phyloP scores from a whole-genome alignment of 2,329 filamentous ascomycete genomes.

The Ophiosphaerella herpotricha region DNA sequence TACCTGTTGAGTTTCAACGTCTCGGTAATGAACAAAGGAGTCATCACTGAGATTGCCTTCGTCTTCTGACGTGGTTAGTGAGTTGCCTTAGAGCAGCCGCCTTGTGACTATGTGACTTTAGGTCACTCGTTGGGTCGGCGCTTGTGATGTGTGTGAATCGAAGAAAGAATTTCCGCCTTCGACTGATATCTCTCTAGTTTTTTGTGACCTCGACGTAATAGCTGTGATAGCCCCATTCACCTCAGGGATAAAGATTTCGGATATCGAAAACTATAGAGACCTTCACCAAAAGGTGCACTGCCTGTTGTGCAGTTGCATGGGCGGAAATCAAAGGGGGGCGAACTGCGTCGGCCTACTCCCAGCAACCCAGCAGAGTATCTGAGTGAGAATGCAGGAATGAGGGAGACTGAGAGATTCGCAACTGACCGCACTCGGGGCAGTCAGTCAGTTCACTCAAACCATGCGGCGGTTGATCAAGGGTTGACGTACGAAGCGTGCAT shows the following conservation, averaged over 20 bases:
- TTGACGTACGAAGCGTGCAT: background rate
- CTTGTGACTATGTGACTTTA: background rate
- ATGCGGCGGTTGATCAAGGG: background rate
- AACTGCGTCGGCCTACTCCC: background rate
- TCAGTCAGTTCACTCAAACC: background rate
- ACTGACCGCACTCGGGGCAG: background rate
- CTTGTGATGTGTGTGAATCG: background rate
- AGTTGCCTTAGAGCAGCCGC: background rate
- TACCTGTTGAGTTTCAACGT: background rate
- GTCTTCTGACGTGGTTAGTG: background rate
- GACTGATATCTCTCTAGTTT: background rate
- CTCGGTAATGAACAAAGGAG: background rate
- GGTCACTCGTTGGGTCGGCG: background rate
- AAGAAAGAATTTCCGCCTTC: background rate
- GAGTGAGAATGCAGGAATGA: too few relatives aligned
- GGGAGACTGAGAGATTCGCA: background rate
- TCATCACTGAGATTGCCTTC: background rate
- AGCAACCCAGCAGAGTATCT: background rate
- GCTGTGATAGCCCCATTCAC: background rate
- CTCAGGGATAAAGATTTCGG: background rate
- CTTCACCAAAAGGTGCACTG: background rate
- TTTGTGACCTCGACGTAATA: background rate
- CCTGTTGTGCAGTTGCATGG: background rate
- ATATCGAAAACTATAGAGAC: too few relatives aligned
- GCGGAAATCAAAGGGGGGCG: background rate